Evolutionary conservation across 2,329 filamentous ascomycete genomes (phyloP).

Genomic region (Lecanoromycetidae sp.): DNA sequence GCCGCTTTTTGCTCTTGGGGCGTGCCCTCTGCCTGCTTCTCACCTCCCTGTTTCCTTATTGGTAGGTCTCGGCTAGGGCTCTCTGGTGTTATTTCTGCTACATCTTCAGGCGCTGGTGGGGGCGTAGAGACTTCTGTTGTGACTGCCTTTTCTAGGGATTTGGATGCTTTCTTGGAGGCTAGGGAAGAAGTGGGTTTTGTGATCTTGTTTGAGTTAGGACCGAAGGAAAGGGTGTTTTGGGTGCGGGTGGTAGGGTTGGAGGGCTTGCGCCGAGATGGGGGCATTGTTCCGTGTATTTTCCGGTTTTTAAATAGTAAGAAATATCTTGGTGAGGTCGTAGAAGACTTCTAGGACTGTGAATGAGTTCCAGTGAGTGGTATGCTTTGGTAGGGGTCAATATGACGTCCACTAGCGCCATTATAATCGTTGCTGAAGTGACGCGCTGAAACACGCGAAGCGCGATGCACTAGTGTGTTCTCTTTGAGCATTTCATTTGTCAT

Average conservation of each 20-base stretch:
- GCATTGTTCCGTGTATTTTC: slow-evolving; percentile 9
- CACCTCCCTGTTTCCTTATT: slow-evolving; percentile 29
- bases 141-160: slow-evolving; percentile 4
- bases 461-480: neutral
- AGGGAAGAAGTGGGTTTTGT: slow-evolving; percentile 40
- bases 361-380: neutral
- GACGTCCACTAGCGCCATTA: slow-evolving; percentile 4
- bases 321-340: too few relatives aligned
- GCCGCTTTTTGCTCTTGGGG: slow-evolving; percentile 40
- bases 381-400: neutral
- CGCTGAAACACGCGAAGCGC: neutral
- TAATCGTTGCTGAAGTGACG: slow-evolving; percentile 2
- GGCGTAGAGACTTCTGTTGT: neutral
- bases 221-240: slow-evolving; percentile 52
- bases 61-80: slow-evolving; percentile 12
- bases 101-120: neutral
- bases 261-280: slow-evolving; percentile 18
- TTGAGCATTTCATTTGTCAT: neutral
- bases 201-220: slow-evolving; percentile 40
- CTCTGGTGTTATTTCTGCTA: neutral
- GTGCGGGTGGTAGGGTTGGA: slow-evolving; percentile 29
- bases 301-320: too few relatives aligned
- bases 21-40: slow-evolving; percentile 22
- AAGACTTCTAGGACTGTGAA: too few relatives aligned
- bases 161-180: slow-evolving; percentile 24